Evolutionary conservation across 306 rosid genomes (phyloP), one percentile per base, ranked within the genome.

Genomic region (Citrullus amarus): DNA sequence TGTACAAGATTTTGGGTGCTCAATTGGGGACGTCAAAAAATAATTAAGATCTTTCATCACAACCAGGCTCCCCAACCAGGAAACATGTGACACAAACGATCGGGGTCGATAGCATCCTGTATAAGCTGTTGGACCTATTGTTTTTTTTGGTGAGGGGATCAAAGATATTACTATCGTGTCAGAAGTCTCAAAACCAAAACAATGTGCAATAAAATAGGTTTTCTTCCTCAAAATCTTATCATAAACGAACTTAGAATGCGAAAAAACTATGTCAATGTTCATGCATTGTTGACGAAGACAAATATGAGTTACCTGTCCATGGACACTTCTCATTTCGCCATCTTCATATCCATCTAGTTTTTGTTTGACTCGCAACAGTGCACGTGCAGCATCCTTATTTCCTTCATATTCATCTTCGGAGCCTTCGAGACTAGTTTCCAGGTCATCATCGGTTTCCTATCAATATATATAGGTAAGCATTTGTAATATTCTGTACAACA

Each of bases 21-120:
- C 76, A 13, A 46, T 12, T 48, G 76, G 58, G 57, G 76, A 25
- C 0, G 12, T 48, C 10, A 13, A 48, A 9, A 12, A 2, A 9
- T 22, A 46, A 28, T 6, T 46, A 28, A 43, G 76, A 70, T 13
- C 36, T 20, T 69, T 22, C n/a, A 70, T 85, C 81, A 90, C 88
- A 92, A 79, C 96, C 98, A 92, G 41, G 96, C 88, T 79, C 91
- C 98, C 98, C 98, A 94, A 73, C 98, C 98, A 60, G 98, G 93
- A 87, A 82, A 94, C 94, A 94, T 62, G 77, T 92, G 95, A 78
- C 93, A 94, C 51, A 90, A 86, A 28, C 97, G 90, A 82, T 94
- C 96, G 0, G 98, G 79, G 83, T 94, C 98, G 44, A 89, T 88
- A 36, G 98, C 96, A 84, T 94, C 98, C 79, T 92, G 98, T 69